phyloP scores from a whole-genome alignment of 192 early-diverging fungal genomes.

The Spizellomyces sp. region DNA sequence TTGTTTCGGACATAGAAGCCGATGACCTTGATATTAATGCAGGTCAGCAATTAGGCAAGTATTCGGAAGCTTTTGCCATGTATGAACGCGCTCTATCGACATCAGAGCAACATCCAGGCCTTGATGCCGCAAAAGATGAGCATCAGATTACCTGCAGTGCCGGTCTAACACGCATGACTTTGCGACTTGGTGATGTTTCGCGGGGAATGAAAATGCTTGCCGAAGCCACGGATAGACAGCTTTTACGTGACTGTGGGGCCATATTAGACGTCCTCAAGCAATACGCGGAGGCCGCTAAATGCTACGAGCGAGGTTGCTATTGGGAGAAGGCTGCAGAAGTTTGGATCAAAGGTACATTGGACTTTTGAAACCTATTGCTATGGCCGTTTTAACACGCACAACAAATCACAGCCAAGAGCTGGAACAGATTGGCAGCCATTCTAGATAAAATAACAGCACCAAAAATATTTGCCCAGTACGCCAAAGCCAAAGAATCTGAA shows the following conservation, averaged over 20 bases:
- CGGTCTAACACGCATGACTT: conserved; percentile 50
- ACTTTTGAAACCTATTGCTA: neutral
- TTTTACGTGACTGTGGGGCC: conserved; percentile 52
- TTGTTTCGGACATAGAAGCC: neutral
- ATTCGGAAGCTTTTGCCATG: conserved; percentile 51
- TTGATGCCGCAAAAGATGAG: conserved; percentile 34
- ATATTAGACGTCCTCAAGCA: conserved; percentile 55
- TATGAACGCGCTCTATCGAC: conserved; percentile 52
- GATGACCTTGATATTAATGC: no score
- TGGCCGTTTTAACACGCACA: neutral
- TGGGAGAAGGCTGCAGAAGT: conserved; percentile 58
- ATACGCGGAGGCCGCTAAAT: conserved; percentile 44
- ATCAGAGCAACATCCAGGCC: conserved; percentile 22
- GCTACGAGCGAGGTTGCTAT: conserved; percentile 45
- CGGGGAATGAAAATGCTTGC: conserved; percentile 55
- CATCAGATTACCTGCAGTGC: conserved; percentile 47
- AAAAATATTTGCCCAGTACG: conserved; percentile 51
- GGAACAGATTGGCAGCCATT: conserved; percentile 41
- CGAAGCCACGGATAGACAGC: conserved; percentile 41
- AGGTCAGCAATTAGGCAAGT: conserved; percentile 29
- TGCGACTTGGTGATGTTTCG: conserved; percentile 53
- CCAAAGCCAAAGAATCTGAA: conserved; percentile 47
- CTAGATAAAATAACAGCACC: conserved; percentile 42
- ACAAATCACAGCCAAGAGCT: conserved; percentile 42
- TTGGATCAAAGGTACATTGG: conserved; percentile 49